A percentile compares a stretch with the other conserved stretches of the same genome.
Conservation (phyloP, 345 rosid species). For the Microcos paniculata region DNA sequence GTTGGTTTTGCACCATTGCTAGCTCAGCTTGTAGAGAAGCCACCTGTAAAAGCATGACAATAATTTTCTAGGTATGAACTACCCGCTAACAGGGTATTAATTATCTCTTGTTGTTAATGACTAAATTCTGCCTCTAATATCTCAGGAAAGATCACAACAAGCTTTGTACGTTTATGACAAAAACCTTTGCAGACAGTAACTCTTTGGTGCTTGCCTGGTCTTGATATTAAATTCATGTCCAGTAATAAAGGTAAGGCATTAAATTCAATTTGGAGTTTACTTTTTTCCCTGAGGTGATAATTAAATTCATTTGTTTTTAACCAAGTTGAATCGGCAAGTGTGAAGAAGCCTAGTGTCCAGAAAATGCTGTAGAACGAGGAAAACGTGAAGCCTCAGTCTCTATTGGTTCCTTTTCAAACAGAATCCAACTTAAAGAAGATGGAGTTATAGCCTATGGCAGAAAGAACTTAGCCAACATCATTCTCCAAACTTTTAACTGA, state of each 20-base stretch:
- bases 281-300: too few species aligned
- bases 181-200: background rate
- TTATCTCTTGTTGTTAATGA: background rate
- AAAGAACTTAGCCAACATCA: background rate
- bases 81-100: too few species aligned
- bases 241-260: background rate
- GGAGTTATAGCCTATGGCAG: background rate
- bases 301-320: background rate
- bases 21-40: constrained; percentile 84
- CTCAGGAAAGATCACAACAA: too few species aligned
- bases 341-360: too few species aligned
- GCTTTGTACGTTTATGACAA: background rate
- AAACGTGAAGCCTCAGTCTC: background rate
- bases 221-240: too few species aligned
- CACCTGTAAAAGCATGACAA: constrained; percentile 43
- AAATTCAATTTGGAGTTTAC: background rate
- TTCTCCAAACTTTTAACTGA: too few species aligned
- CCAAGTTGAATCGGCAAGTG: background rate
- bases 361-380: background rate
- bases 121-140: background rate
- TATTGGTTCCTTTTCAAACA: background rate
- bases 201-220: background rate
- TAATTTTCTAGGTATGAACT: background rate
- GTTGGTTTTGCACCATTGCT: constrained; percentile 72
- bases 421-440: background rate